Conservation (phyloP, 176 grass and related monocot genomes). For the Triticum dicoccoides region DNA sequence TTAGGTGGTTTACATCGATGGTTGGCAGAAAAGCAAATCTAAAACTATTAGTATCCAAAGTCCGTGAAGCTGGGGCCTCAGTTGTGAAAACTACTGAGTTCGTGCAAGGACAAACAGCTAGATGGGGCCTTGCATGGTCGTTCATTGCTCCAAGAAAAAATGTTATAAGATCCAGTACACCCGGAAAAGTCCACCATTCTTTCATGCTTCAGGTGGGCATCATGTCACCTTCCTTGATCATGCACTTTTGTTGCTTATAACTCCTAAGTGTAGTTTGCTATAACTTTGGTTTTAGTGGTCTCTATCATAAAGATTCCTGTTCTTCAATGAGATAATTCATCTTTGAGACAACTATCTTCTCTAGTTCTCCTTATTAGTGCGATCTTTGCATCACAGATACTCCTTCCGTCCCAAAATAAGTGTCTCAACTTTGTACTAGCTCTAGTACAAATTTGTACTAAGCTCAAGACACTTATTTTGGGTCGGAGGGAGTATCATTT, state of each 20-base stretch:
- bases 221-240: slow-evolving; percentile 8
- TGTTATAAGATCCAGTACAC: slow-evolving; percentile 40
- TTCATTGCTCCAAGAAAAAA: slow-evolving; percentile 71
- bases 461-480: too few relatives aligned
- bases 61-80: slow-evolving; percentile 53
- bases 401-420: too few relatives aligned
- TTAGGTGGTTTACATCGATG: slow-evolving; percentile 97
- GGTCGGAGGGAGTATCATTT: too few relatives aligned
- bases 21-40: slow-evolving; percentile 88
- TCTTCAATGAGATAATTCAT: background rate
- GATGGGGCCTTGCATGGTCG: slow-evolving; percentile 98
- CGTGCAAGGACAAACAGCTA: slow-evolving; percentile 83
- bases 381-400: background rate
- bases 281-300: background rate
- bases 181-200: slow-evolving; percentile 59
- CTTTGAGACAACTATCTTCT: background rate
- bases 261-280: background rate
- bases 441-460: too few relatives aligned
- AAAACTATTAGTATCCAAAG: slow-evolving; percentile 65
- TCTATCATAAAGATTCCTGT: background rate
- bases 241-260: background rate
- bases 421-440: too few relatives aligned
- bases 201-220: slow-evolving; percentile 70
- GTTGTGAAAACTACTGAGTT: slow-evolving; percentile 92
- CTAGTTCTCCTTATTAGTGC: background rate